Evolutionary conservation across 305 asterid species (phyloP).

Genomic region (Solanum hybrid): DNA sequence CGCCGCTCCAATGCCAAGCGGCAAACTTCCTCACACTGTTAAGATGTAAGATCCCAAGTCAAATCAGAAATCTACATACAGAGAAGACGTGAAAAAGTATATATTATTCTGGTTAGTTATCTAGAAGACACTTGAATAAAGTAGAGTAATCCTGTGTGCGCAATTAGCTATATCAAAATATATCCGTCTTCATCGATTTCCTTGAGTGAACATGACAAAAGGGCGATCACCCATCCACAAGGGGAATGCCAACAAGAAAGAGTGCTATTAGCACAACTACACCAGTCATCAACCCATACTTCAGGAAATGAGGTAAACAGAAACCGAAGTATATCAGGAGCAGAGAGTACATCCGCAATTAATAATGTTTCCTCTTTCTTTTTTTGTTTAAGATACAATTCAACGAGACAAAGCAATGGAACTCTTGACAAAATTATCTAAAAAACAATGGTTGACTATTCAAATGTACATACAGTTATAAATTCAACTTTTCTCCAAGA

Average conservation of each 20-base stretch:
- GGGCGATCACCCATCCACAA: background rate
- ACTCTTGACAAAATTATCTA: background rate
- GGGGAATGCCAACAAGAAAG: background rate
- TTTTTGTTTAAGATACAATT: background rate
- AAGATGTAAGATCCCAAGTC: background rate
- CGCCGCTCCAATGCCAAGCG: slow-evolving; percentile 88
- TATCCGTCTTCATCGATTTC: background rate
- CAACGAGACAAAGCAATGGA: background rate
- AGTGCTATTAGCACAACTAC: background rate
- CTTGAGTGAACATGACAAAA: background rate
- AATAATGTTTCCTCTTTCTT: background rate
- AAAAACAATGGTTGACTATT: background rate
- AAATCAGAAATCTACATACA: background rate
- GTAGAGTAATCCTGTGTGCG: background rate
- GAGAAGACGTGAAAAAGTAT: background rate
- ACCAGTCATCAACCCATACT: background rate
- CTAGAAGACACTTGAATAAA: background rate
- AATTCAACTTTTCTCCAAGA: background rate
- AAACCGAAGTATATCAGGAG: background rate
- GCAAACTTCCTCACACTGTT: slow-evolving; percentile 93
- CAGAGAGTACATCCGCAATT: background rate
- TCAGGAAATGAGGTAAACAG: background rate
- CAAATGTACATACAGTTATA: background rate
- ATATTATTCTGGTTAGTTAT: background rate
- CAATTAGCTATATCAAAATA: background rate